Evolutionary conservation across 1,284 basidiomycete species (phyloP).

Genomic region (Cutaneotrichosporon daszewskae): DNA sequence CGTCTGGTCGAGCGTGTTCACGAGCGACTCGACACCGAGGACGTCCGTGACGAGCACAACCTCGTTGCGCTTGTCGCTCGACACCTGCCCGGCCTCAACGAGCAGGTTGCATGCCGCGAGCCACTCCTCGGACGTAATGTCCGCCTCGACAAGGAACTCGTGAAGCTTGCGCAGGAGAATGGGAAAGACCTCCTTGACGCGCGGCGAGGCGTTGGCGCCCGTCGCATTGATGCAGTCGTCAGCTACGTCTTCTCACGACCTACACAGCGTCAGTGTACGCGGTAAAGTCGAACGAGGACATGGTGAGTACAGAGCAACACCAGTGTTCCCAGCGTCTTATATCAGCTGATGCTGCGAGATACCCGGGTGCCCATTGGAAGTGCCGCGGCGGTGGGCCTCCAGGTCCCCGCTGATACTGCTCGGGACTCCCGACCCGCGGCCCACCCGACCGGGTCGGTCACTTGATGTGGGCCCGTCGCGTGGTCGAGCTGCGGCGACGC

Average conservation of each 20-base stretch:
- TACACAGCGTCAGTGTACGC: conserved; percentile 15
- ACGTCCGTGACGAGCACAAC: conserved; percentile 47
- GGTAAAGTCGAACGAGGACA: conserved; percentile 14
- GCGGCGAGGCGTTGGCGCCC: conserved; percentile 33
- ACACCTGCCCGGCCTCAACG: conserved; percentile 42
- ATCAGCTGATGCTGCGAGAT: no score
- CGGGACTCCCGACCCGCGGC: no score
- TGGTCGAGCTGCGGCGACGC: no score
- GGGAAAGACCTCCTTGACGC: conserved; percentile 40
- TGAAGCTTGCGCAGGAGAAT: conserved; percentile 43
- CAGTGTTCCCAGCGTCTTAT: no score
- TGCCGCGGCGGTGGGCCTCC: no score
- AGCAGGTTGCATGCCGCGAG: conserved; percentile 42
- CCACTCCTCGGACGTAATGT: conserved; percentile 45
- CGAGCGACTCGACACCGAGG: conserved; percentile 44
- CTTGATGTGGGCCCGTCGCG: no score
- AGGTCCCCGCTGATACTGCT: no score
- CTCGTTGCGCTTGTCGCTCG: conserved; percentile 44
- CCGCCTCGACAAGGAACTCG: conserved; percentile 40
- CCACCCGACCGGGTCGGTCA: no score
- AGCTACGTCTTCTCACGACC: background rate
- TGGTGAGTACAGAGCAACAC: no score
- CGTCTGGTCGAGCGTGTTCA: conserved; percentile 21
- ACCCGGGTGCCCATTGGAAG: no score
- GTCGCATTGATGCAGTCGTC: conserved; percentile 16